A percentile compares a stretch with the other conserved stretches of the same genome.
Evolutionary conservation across 1,139 yeast genomes (phyloP).

Genomic region (Candida sanyaensis): DNA sequence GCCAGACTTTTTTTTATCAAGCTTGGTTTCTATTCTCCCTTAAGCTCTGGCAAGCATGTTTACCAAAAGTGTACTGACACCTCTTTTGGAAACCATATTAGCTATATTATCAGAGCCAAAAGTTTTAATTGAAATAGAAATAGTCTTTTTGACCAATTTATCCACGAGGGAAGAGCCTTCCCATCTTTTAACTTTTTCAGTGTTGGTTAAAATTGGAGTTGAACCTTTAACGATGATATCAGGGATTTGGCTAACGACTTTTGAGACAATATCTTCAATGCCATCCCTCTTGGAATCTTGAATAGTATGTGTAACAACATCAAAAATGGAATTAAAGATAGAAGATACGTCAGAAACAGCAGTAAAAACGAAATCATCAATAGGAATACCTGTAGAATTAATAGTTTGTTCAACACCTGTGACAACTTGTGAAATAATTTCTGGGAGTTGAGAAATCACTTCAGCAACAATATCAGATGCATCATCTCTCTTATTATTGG

Average conservation of each 20-base stretch:
- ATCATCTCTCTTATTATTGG: constrained; percentile 1
- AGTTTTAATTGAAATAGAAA: not conserved
- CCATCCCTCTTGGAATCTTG: constrained; percentile 1
- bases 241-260: not conserved
- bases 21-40: not conserved
- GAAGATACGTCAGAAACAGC: not conserved
- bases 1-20: constrained; percentile 3
- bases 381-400: not conserved
- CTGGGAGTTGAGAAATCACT: not conserved
- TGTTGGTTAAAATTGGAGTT: not conserved
- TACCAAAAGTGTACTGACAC: not conserved
- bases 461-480: not conserved
- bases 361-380: not conserved
- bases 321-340: not conserved
- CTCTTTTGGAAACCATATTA: constrained; percentile 3
- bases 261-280: constrained; percentile 1
- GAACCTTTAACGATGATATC: not conserved
- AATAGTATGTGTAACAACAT: not conserved
- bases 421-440: constrained; percentile 1
- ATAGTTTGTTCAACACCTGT: constrained; percentile 1
- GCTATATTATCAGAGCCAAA: constrained; percentile 3
- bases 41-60: constrained; percentile 1
- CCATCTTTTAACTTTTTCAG: constrained; percentile 2
- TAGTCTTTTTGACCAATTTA: constrained; percentile 2
- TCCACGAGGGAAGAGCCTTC: not conserved